Percentiles rank a stretch among this genome's conserved stretches.
These are phyloP conservation scores for Didymella lethalis DNA, from an alignment of 2,329 filamentous ascomycete species.

Conservation along the genomic window DNA sequence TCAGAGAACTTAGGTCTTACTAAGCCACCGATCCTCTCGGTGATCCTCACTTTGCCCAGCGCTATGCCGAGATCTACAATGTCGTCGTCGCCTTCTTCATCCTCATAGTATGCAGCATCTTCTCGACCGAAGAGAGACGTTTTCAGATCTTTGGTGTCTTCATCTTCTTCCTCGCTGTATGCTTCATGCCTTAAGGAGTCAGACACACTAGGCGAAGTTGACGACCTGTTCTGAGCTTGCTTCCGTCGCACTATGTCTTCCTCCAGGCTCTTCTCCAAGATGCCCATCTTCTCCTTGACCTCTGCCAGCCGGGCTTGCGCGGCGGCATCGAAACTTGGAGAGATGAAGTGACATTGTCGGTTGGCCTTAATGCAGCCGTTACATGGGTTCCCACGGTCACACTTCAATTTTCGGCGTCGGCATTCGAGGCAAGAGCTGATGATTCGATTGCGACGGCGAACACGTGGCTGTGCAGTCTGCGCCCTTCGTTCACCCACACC, in stretches of 20 bases:
- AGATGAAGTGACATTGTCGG: constrained; percentile 69
- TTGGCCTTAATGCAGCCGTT: constrained; percentile 66
- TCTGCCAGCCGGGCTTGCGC: constrained; percentile 75
- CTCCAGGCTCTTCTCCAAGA: constrained; percentile 73
- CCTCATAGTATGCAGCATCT: constrained; percentile 73
- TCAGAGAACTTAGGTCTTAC: constrained; percentile 74
- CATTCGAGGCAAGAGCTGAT: constrained; percentile 52
- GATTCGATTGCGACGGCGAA: constrained; percentile 49
- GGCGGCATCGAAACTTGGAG: constrained; percentile 71
- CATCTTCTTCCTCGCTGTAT: constrained; percentile 61
- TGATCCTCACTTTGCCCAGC: constrained; percentile 75
- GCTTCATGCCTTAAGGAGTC: constrained; percentile 48
- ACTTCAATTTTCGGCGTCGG: constrained; percentile 78
- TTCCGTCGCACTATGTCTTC: constrained; percentile 66
- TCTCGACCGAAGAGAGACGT: constrained; percentile 68
- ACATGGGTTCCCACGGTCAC: constrained; percentile 77
- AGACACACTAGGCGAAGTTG: not conserved
- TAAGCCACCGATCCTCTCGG: constrained; percentile 76
- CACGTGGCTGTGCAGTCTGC: constrained; percentile 37
- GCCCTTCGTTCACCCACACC: constrained; percentile 26
- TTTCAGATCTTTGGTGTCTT: constrained; percentile 67
- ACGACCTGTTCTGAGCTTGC: not conserved
- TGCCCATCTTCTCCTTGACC: constrained; percentile 80
- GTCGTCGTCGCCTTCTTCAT: constrained; percentile 70
- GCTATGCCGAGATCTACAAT: constrained; percentile 75